These are phyloP conservation scores for Annulohypoxylon maeteangense DNA, from an alignment of 495 filamentous ascomycete species.

Conservation along the genomic window DNA sequence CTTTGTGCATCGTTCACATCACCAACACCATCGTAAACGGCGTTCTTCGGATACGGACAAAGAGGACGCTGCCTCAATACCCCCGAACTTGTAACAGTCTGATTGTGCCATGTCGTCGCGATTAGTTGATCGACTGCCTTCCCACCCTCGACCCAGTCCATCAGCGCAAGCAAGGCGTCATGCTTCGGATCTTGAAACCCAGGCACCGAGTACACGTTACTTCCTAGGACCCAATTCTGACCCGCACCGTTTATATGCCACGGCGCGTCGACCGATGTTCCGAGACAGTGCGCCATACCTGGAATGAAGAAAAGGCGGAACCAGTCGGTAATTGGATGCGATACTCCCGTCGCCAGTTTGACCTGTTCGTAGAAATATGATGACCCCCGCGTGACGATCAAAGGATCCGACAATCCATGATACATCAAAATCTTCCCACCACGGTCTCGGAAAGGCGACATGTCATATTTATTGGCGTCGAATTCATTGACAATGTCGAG, in stretches of 20 bases:
- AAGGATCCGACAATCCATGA: conserved; percentile 62
- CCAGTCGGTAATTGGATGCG: conserved; percentile 40
- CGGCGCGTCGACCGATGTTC: conserved; percentile 49
- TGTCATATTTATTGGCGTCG: conserved; percentile 58
- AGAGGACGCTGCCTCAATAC: conserved; percentile 55
- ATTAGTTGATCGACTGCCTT: conserved; percentile 51
- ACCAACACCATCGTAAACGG: conserved; percentile 39
- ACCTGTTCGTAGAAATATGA: conserved; percentile 55
- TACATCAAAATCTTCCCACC: conserved; percentile 67
- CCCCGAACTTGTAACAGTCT: conserved; percentile 43
- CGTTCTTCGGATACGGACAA: conserved; percentile 55
- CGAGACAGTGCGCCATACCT: conserved; percentile 53
- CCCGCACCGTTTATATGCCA: conserved; percentile 52
- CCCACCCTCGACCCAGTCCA: conserved; percentile 64
- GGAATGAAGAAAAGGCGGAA: conserved; percentile 51
- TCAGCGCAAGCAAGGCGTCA: conserved; percentile 61
- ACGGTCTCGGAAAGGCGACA: conserved; percentile 54
- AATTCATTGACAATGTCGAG: conserved; percentile 34
- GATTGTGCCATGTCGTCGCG: conserved; percentile 55
- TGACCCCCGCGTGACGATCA: conserved; percentile 54
- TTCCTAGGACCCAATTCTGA: conserved; percentile 44
- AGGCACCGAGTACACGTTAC: conserved; percentile 43
- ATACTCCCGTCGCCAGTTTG: conserved; percentile 19
- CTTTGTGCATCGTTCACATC: conserved; percentile 20
- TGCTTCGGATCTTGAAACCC: conserved; percentile 57